These are phyloP conservation scores for Irpex rosettiformis DNA, from an alignment of 1,284 basidiomycete species.

Conservation along the genomic window DNA sequence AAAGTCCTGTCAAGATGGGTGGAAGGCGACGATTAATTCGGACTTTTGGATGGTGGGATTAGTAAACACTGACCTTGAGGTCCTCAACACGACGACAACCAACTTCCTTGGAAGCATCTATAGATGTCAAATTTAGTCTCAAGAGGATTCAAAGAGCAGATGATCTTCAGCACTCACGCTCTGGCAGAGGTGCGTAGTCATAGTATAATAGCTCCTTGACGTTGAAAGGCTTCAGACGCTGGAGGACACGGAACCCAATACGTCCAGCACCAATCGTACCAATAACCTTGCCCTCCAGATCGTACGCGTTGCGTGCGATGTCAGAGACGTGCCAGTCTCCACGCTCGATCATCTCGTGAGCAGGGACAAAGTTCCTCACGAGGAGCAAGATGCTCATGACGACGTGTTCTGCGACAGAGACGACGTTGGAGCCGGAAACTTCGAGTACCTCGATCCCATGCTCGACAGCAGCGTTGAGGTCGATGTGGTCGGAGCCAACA, in stretches of 20 bases:
- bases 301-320: constrained; percentile 75
- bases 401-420: constrained; percentile 87
- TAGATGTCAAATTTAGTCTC: constrained; percentile 7
- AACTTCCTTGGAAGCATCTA: constrained; percentile 65
- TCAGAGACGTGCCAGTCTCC: constrained; percentile 83
- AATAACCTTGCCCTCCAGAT: constrained; percentile 87
- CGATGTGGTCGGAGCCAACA: constrained; percentile 90
- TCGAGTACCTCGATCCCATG: constrained; percentile 16
- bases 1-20: constrained; percentile 52
- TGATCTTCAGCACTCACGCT: constrained; percentile 32
- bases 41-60: background rate
- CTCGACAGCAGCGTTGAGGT: constrained; percentile 61
- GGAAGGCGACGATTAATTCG: background rate
- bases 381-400: constrained; percentile 78
- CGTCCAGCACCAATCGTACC: constrained; percentile 87
- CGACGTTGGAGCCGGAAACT: constrained; percentile 53
- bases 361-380: constrained; percentile 80
- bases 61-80: constrained; percentile 46
- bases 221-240: constrained; percentile 83
- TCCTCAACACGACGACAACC: constrained; percentile 74
- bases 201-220: constrained; percentile 90
- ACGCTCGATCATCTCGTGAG: constrained; percentile 77
- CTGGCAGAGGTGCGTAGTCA: constrained; percentile 83
- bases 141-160: background rate
- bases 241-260: constrained; percentile 86